phyloP scores from a whole-genome alignment of 2,329 filamentous ascomycete species.

The Colletotrichum destructivum region DNA sequence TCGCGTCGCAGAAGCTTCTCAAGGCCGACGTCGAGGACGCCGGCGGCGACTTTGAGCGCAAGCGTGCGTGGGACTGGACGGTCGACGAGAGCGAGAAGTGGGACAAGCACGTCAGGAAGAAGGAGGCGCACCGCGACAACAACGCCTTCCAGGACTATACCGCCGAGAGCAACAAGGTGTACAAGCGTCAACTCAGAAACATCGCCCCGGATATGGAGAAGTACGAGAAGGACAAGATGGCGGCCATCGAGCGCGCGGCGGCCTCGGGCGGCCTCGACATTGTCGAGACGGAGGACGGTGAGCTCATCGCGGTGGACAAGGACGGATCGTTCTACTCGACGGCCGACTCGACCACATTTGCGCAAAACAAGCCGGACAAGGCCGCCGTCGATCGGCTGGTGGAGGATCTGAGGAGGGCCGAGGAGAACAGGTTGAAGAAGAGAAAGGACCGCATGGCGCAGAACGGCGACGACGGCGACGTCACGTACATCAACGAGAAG shows the following conservation, averaged over 20 bases:
- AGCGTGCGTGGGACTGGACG: conserved; percentile 99
- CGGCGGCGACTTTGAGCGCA: conserved; percentile 95
- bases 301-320: conserved; percentile 93
- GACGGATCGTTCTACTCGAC: conserved; percentile 93
- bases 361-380: conserved; percentile 88
- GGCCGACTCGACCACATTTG: conserved; percentile 84
- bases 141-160: conserved; percentile 92
- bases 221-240: conserved; percentile 91
- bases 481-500: conserved; percentile 99
- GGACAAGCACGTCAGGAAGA: conserved; percentile 93
- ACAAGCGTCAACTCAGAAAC: conserved; percentile 89
- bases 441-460: conserved; percentile 82
- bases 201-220: conserved; percentile 82
- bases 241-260: conserved; percentile 87
- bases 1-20: conserved; percentile 91
- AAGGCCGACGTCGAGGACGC: conserved; percentile 90
- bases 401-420: conserved; percentile 87
- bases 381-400: conserved; percentile 91
- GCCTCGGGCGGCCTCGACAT: conserved; percentile 90
- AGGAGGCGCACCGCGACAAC: conserved; percentile 83
- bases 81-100: conserved; percentile 93
- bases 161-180: conserved; percentile 90
- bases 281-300: conserved; percentile 94
- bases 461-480: conserved; percentile 88
- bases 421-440: conserved; percentile 89